These are phyloP conservation scores for Clonostachys sp. DNA, from an alignment of 2,329 filamentous ascomycete species.

Conservation along the genomic window DNA sequence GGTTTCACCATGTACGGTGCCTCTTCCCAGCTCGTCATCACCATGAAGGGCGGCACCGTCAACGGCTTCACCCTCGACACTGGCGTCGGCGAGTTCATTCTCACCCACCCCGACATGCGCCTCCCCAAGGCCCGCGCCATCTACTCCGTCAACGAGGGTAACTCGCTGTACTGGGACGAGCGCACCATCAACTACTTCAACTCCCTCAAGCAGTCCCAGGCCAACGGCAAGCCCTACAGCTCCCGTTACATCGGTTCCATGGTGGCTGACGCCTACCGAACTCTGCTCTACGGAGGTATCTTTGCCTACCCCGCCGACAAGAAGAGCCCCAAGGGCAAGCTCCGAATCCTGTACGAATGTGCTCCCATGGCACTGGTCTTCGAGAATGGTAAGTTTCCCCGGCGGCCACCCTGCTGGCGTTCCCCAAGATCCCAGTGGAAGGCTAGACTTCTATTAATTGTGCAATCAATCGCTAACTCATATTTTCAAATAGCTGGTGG, in stretches of 20 bases:
- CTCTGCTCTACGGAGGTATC: constrained; percentile 89
- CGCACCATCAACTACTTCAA: constrained; percentile 84
- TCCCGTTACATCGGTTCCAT: constrained; percentile 95
- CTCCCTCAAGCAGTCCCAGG: constrained; percentile 75
- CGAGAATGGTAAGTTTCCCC: constrained; percentile 74
- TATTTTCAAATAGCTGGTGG: constrained; percentile 64
- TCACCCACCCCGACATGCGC: constrained; percentile 92
- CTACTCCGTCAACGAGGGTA: constrained; percentile 98
- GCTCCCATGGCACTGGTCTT: constrained; percentile 99
- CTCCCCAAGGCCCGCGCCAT: constrained; percentile 78
- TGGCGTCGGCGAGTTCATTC: constrained; percentile 95
- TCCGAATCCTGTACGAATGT: constrained; percentile 96
- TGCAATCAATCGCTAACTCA: background rate
- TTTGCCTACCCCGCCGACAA: constrained; percentile 97
- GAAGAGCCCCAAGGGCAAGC: constrained; percentile 97
- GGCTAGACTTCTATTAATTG: constrained; percentile 14
- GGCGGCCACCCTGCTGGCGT: too few relatives aligned
- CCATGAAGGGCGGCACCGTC: constrained; percentile 87
- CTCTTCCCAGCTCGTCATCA: constrained; percentile 92
- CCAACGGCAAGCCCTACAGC: constrained; percentile 83
- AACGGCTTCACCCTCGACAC: constrained; percentile 98
- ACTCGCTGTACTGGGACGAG: constrained; percentile 94
- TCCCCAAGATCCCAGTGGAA: background rate
- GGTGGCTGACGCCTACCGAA: constrained; percentile 97
- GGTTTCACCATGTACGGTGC: constrained; percentile 99